Base-by-base conservation (phyloP, 139 green algal species). In the Penium margaritaceum region DNA sequence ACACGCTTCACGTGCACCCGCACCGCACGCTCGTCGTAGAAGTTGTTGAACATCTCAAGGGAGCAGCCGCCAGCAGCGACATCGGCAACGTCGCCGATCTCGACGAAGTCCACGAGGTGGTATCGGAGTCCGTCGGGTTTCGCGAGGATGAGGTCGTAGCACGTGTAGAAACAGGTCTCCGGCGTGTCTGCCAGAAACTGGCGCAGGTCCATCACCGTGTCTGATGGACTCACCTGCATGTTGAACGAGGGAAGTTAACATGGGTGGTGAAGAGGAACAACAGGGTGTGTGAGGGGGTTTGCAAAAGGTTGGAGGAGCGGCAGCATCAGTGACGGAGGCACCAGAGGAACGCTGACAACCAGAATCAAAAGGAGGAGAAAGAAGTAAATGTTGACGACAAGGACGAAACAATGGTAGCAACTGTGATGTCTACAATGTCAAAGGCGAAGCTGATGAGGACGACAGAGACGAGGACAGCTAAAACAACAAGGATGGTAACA, bases 91-190 rank as follows among this genome's bases (percentile, higher is more conserved):
- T 82, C 75, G 0, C 60, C 58, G 14, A 82, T 70, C 54, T 79
- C 69, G 7, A 79, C 39, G 67, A 58, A 82, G 33, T 82, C 75
- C 44, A 74, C 32, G 9, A 82, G 70, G 34, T 76, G 75, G n/a
- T 77, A 74, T 5, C 68, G 58, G 15, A 74, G 6, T 5, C 75
- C 75, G 43, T 77, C 69, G 19, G 60, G 27, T 21, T 36, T 51
- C 14, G 51, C 72, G 15, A 82, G 21, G 15, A 73, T 76, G 47
- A 82, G 67, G 39, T 79, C 33, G 41, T 79, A 79, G 3, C 53
- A 63, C 15, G 75, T 81, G 34, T 81, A 81, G 67, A 74, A 73
- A 54, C 68, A 79, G 1, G 68, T 78, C 54, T 80, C 74, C 17
- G 64, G 67, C 43, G 68, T 53, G 21, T 81, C 75, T 0, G 54